phyloP scores from a whole-genome alignment of 371 early-diverging fungal genomes.

The Mucor piriformis region DNA sequence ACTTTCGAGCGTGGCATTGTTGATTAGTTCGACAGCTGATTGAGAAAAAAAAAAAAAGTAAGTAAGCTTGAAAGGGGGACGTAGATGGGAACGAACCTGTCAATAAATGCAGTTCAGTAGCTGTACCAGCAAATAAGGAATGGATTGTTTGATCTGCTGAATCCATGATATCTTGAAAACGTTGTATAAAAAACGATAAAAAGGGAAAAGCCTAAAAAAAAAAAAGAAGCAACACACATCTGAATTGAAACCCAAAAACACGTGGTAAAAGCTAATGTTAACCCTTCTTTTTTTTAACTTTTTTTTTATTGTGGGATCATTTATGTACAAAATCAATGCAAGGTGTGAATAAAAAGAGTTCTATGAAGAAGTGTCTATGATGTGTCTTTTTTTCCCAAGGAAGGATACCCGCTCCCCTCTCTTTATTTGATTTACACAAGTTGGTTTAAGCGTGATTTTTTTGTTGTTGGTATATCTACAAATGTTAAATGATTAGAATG shows the following conservation, averaged over 20 bases:
- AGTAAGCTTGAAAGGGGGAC: background rate
- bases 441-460: background rate
- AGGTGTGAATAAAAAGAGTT: background rate
- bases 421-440: constrained; percentile 4
- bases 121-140: constrained; percentile 24
- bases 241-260: no score
- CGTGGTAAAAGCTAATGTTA: background rate
- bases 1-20: constrained; percentile 5
- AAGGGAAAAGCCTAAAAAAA: background rate
- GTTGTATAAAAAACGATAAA: background rate
- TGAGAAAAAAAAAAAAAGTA: background rate
- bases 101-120: constrained; percentile 26
- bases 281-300: background rate
- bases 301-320: background rate
- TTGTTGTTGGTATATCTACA: background rate
- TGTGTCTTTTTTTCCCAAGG: background rate
- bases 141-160: constrained; percentile 14
- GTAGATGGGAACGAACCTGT: constrained; percentile 11
- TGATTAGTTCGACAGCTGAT: constrained; percentile 30
- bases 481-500: background rate
- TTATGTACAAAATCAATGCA: background rate
- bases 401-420: constrained; percentile 13
- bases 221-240: background rate
- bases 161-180: no score
- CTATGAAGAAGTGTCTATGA: no score